Base-by-base conservation (phyloP, 805 yeast species). In the Nakazawaea ernobii region DNA sequence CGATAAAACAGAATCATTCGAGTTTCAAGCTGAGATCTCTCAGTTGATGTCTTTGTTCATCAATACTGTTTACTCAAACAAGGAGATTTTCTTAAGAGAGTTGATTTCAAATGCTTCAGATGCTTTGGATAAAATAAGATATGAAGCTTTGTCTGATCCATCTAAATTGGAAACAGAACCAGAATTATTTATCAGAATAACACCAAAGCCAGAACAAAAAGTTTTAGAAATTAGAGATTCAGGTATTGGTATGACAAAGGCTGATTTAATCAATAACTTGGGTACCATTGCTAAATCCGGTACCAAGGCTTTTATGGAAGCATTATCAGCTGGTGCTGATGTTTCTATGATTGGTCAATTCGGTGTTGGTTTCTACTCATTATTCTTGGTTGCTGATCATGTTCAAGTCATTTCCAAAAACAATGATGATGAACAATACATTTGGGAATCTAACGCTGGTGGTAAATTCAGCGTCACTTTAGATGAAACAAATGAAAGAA, bases 281-380 rank as follows among this genome's bases (percentile, higher is more conserved):
- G 99, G 99, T 85, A 94, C 98, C 58, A 94, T 94, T 68, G 99
- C 99, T 67, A 94, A 94, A 77, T 94, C 99, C 58, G 99, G 99
- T 77, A 94, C 99, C 62, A 94, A 94, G 79, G 89, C 96, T 60
- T 94, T 94, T 73, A 94, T 94, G 99, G 99, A 94, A 77, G 99
- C 99, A 58, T 80, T 95, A 58, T 85, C 96, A 57, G 98, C 97
- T 56, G 99, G 99, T 76, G 99, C 99, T 53, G 99, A 94, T 71
- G 97, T 94, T 54, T 91, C 98, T 56, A 94, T 94, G 99, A 94
- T 94, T 76, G 99, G 99, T 82, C 99, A 94, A 78, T 94, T 94
- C 79, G 99, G 99, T 90, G 99, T 94, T 62, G 99, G 99, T 84
- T 94, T 94, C 92, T 94, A 94, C 85, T 94, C 99, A 48, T 79